These are phyloP conservation scores for Tuber umbilicatum DNA, from an alignment of 495 filamentous ascomycete genomes.

Conservation along the genomic window DNA sequence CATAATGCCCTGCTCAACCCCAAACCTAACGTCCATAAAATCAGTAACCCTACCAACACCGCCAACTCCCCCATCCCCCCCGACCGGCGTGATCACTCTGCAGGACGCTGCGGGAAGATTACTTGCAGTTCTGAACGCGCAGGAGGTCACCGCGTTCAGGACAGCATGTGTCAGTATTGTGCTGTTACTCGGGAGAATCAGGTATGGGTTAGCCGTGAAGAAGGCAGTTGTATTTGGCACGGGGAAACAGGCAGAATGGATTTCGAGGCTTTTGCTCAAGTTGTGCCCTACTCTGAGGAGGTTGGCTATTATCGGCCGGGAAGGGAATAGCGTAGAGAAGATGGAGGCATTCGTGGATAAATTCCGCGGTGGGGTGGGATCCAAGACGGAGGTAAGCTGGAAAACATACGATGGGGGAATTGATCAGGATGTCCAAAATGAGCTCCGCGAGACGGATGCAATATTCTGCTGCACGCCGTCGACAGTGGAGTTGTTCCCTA, in stretches of 20 bases:
- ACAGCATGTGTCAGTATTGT: slow-evolving; percentile 76
- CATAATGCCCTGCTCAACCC: slow-evolving; percentile 74
- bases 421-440: slow-evolving; percentile 49
- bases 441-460: slow-evolving; percentile 62
- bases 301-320: slow-evolving; percentile 30
- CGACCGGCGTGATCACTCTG: slow-evolving; percentile 71
- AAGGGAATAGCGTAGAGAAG: slow-evolving; percentile 10
- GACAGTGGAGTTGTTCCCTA: slow-evolving; percentile 56
- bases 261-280: slow-evolving; percentile 59
- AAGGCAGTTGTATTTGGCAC: slow-evolving; percentile 81
- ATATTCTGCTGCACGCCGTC: slow-evolving; percentile 78
- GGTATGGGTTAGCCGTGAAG: slow-evolving; percentile 47
- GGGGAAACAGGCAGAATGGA: slow-evolving; percentile 88
- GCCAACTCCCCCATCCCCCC: slow-evolving; percentile 51
- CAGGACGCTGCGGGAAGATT: slow-evolving; percentile 61
- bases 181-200: slow-evolving; percentile 62
- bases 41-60: slow-evolving; percentile 37
- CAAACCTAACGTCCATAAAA: slow-evolving; percentile 34
- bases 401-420: neutral
- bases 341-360: slow-evolving; percentile 55
- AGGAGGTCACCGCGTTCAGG: slow-evolving; percentile 84
- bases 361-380: slow-evolving; percentile 66
- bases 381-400: slow-evolving; percentile 36
- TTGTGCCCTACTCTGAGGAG: slow-evolving; percentile 15
- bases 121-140: slow-evolving; percentile 72